Conservation (phyloP, 73 alveolate species). For the Breviolum minutum region DNA sequence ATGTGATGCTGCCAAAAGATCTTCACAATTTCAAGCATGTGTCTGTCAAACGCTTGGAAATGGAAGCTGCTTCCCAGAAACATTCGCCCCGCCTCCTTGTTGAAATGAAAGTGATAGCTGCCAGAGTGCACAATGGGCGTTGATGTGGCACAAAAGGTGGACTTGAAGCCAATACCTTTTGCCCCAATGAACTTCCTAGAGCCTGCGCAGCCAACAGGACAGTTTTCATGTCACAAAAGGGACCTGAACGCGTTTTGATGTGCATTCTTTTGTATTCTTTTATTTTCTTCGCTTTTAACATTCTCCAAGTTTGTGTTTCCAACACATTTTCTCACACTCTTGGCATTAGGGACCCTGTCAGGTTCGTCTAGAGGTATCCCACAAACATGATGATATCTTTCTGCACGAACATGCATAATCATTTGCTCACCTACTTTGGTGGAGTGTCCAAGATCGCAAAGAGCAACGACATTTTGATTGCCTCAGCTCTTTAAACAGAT, state of each 20-base stretch:
- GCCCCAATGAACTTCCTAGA: conserved; percentile 71
- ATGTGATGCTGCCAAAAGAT: neutral
- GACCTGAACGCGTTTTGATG: no score
- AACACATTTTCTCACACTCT: no score
- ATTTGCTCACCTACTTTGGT: conserved; percentile 39
- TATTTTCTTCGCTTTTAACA: no score
- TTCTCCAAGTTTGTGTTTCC: no score
- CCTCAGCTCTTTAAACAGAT: neutral
- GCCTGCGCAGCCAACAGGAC: neutral
- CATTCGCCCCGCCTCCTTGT: neutral
- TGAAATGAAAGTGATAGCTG: conserved; percentile 45
- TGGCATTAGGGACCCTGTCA: no score
- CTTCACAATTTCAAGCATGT: neutral
- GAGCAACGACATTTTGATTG: conserved; percentile 27
- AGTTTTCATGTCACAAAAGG: no score
- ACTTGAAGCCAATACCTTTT: conserved; percentile 74
- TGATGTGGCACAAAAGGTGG: conserved; percentile 59
- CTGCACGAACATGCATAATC: neutral
- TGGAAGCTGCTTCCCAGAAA: no score
- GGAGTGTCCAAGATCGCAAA: conserved; percentile 77
- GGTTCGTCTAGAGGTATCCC: no score
- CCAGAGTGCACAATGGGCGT: conserved; percentile 70
- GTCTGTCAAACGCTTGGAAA: neutral
- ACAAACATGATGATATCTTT: neutral
- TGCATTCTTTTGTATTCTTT: no score